A percentile compares a stretch with the other conserved stretches of the same genome.
phyloP scores from a whole-genome alignment of 192 early-diverging fungal species.

The Podila minutissima region DNA sequence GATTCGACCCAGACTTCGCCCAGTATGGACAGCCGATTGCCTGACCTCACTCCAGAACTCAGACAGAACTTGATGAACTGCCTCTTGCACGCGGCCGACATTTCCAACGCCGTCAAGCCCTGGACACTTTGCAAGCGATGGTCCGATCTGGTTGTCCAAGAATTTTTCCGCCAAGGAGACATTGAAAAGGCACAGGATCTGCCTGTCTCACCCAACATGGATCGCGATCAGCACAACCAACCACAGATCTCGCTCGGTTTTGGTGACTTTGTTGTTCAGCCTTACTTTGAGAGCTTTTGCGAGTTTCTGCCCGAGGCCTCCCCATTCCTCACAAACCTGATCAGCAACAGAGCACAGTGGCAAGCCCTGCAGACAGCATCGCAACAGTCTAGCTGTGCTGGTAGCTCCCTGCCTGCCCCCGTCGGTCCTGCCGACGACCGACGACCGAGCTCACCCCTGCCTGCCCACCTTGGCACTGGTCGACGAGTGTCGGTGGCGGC shows the following conservation, averaged over 20 bases:
- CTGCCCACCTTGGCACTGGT: conserved; percentile 17
- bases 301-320: conserved; percentile 77
- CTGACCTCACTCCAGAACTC: conserved; percentile 53
- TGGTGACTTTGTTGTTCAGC: conserved; percentile 85
- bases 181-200: conserved; percentile 77
- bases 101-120: conserved; percentile 88
- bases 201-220: conserved; percentile 92
- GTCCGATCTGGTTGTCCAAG: conserved; percentile 87
- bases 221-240: conserved; percentile 76
- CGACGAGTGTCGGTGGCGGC: conserved; percentile 47
- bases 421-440: neutral
- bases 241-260: conserved; percentile 84
- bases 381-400: conserved; percentile 20
- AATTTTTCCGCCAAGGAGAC: conserved; percentile 92
- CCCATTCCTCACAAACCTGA: conserved; percentile 64
- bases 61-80: conserved; percentile 71
- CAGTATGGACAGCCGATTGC: conserved; percentile 23
- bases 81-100: conserved; percentile 90
- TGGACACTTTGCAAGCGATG: conserved; percentile 88
- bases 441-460: conserved; percentile 11
- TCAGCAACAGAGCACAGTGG: conserved; percentile 68
- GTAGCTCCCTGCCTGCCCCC: conserved; percentile 17
- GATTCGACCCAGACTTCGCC: conserved; percentile 22
- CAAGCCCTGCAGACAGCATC: conserved; percentile 47
- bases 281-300: conserved; percentile 87